Evolutionary conservation across 352 stramenopile genomes (phyloP), one percentile per base, ranked within the genome.

Genomic region (Globisporangium viniferum): DNA sequence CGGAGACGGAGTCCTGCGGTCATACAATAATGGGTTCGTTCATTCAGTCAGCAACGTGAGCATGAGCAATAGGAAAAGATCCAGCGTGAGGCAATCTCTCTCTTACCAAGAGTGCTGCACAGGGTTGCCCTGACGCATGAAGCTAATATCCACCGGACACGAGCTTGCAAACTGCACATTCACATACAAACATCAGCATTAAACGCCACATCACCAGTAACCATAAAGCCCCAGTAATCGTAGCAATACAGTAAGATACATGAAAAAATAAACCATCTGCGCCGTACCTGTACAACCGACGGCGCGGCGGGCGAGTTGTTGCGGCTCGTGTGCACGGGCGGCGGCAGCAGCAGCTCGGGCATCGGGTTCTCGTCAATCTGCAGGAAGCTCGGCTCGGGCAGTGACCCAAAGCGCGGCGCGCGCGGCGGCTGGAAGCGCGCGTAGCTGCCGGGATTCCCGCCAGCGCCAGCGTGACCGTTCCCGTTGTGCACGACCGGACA

Each of bases 71-170:
- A 49, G n/a, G 27, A 24, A 46, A 39, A 20, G 20, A 24, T 22
- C 22, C n/a, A 41, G 49, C 31, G 31, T 33, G 35, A 39, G 35
- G 35, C 35, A 39, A 33, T 12, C 53, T 67, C 31, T 65, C 12
- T 20, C 73, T 59, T 70, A 83, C 83, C 83, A 90, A 2, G 78
- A 81, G 35, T 67, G 67, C 61, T 77, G 73, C 41, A 76, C 69
- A 0, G 73, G 64, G 20, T 80, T 80, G 39, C 70, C 68, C 36
- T 78, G 73, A 31, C 77, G 72, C 36, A 90, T 73, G 68, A 82
- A 90, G 29, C 78, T 80, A 69, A 91, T 84, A 68, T 92, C 77
- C 9, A 75, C 80, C 0, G 84, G 84, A 68, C 84, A 92, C 27
- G 84, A 92, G 36, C 79, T 90, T 29, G 84, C 80, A 75, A 92